phyloP scores from a whole-genome alignment of 2,329 filamentous ascomycete species.

The Ascochyta rabiei region DNA sequence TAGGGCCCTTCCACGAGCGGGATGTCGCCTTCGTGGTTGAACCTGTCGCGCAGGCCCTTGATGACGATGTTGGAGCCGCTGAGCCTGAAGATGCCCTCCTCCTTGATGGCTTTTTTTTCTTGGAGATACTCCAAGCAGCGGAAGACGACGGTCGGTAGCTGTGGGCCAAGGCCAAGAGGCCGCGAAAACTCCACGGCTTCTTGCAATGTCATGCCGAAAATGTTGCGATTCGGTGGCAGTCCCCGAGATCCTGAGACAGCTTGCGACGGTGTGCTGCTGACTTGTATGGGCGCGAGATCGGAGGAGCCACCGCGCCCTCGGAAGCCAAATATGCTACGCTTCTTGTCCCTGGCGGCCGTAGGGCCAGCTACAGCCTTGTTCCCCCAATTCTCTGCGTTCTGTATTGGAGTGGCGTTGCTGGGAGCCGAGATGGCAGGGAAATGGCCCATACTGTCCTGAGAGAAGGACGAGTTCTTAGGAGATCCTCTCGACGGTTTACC shows the following conservation, averaged over 20 bases:
- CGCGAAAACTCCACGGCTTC: constrained; percentile 85
- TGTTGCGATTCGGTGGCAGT: constrained; percentile 58
- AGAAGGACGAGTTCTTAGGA: constrained; percentile 45
- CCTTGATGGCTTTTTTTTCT: constrained; percentile 76
- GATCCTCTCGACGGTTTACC: constrained; percentile 32
- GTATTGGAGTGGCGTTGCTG: constrained; percentile 82
- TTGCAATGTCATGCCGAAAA: constrained; percentile 83
- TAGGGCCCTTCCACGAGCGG: constrained; percentile 86
- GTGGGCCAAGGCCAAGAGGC: constrained; percentile 73
- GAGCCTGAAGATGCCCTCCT: constrained; percentile 95
- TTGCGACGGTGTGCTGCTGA: constrained; percentile 22
- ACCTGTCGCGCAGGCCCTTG: constrained; percentile 86
- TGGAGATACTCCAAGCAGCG: constrained; percentile 93
- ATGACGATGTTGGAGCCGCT: constrained; percentile 97
- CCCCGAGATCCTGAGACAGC: constrained; percentile 30
- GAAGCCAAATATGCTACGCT: constrained; percentile 71
- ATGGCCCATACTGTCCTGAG: constrained; percentile 33
- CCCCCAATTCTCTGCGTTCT: constrained; percentile 85
- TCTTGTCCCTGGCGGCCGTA: constrained; percentile 77
- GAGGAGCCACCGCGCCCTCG: constrained; percentile 71
- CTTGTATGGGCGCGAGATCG: constrained; percentile 58
- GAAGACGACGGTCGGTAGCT: constrained; percentile 90
- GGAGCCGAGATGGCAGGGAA: constrained; percentile 75
- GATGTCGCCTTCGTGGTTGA: constrained; percentile 91
- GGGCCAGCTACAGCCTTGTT: constrained; percentile 66